Conservation (phyloP, 1,284 basidiomycete genomes). For the Pisolithus thermaeus region DNA sequence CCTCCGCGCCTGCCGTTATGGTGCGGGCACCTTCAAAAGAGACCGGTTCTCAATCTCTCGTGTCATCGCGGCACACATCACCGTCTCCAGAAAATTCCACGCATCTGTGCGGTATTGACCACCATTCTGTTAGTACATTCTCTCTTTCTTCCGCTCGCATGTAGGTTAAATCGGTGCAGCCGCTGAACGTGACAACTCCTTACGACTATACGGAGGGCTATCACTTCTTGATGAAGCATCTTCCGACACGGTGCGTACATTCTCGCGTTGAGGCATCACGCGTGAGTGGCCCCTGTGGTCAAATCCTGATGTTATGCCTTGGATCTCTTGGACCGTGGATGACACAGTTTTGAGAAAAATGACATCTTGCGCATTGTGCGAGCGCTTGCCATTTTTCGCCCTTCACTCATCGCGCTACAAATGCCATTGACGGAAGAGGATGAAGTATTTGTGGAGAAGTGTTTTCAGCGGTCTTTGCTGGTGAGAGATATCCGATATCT, state of each 20-base stretch:
- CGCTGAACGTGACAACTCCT: slow-evolving; percentile 75
- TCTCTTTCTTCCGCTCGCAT: not conserved
- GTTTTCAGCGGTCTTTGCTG: slow-evolving; percentile 89
- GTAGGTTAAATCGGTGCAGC: slow-evolving; percentile 32
- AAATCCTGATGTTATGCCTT: slow-evolving; percentile 34
- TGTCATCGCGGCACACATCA: slow-evolving; percentile 31
- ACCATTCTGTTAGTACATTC: slow-evolving; percentile 19
- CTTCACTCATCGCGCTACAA: slow-evolving; percentile 93
- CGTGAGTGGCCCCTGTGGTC: slow-evolving; percentile 36
- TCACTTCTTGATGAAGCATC: slow-evolving; percentile 90
- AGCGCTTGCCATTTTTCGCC: slow-evolving; percentile 90
- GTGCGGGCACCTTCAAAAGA: slow-evolving; percentile 19
- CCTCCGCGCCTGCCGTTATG: slow-evolving; percentile 22
- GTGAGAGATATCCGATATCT: slow-evolving; percentile 40
- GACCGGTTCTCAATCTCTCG: slow-evolving; percentile 26
- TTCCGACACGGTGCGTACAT: slow-evolving; percentile 70
- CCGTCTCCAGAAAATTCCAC: slow-evolving; percentile 38
- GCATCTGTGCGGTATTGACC: slow-evolving; percentile 20
- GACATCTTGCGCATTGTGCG: slow-evolving; percentile 93
- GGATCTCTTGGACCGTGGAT: slow-evolving; percentile 9
- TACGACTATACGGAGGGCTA: slow-evolving; percentile 94
- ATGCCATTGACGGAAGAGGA: slow-evolving; percentile 92
- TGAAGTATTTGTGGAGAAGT: slow-evolving; percentile 92
- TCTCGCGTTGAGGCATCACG: slow-evolving; percentile 22
- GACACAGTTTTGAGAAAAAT: slow-evolving; percentile 89